Percentiles rank a stretch among this genome's conserved stretches.
Conservation (phyloP, 148 eudicot species). For the Camellia sinensis region DNA sequence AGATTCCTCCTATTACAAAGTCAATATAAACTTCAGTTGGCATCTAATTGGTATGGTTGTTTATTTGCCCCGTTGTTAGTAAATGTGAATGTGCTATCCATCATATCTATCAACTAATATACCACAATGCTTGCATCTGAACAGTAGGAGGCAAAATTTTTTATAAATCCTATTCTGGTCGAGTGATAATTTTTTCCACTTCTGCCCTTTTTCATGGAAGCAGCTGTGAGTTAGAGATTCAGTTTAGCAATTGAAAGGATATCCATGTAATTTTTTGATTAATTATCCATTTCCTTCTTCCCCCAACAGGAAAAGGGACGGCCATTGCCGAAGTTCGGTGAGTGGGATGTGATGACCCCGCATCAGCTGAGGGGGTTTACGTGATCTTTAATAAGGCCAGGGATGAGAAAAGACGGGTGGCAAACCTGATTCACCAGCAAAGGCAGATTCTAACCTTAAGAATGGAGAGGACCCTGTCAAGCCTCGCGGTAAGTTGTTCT, state of each 20-base stretch:
- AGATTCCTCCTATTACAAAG: too few relatives aligned
- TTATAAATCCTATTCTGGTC: background rate
- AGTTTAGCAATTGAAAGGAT: background rate
- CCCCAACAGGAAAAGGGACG: conserved; percentile 67
- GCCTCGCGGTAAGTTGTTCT: conserved; percentile 57
- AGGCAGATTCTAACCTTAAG: conserved; percentile 38
- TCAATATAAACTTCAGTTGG: background rate
- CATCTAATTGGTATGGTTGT: background rate
- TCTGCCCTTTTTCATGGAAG: background rate
- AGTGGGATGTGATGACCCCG: conserved; percentile 88
- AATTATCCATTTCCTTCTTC: conserved; percentile 11
- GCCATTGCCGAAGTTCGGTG: conserved; percentile 85
- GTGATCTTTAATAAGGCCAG: conserved; percentile 85
- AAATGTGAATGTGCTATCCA: background rate
- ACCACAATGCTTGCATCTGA: background rate
- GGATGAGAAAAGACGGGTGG: conserved; percentile 91
- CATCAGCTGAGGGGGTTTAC: conserved; percentile 93
- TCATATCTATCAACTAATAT: background rate
- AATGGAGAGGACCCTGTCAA: conserved; percentile 45
- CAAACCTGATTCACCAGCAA: conserved; percentile 64
- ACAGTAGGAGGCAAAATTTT: background rate
- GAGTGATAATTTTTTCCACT: background rate
- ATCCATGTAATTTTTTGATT: background rate
- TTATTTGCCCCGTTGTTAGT: background rate
- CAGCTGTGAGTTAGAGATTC: conserved; percentile 1